These are phyloP conservation scores for Trichoderma cornu-damae DNA, from an alignment of 2,329 filamentous ascomycete genomes.

Conservation along the genomic window DNA sequence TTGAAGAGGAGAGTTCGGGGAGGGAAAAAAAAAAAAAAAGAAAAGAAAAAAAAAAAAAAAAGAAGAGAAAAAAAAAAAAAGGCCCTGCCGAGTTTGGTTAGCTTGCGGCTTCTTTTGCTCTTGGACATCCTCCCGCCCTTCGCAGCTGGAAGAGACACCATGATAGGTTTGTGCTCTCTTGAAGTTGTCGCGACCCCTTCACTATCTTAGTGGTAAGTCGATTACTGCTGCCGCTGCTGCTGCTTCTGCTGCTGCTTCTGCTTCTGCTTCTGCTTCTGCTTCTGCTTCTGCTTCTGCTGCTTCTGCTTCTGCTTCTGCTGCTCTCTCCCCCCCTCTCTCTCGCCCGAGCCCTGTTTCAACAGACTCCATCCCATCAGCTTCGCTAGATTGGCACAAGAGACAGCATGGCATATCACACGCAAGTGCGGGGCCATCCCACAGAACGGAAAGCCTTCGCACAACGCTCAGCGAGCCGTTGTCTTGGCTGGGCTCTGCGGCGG, in stretches of 20 bases:
- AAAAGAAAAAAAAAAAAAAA: no score
- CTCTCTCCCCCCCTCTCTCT: no score
- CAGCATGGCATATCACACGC: not conserved
- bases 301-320: not conserved
- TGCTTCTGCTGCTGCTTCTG: not conserved
- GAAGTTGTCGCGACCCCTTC: conserved; percentile 30
- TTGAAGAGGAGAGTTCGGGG: no score
- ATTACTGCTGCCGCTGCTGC: not conserved
- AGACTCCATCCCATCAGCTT: not conserved
- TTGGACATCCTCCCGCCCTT: conserved; percentile 24
- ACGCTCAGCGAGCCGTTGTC: not conserved
- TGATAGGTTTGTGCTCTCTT: conserved; percentile 38
- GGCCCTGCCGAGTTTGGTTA: conserved; percentile 12
- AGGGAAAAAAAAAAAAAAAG: no score
- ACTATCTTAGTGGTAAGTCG: conserved; percentile 39
- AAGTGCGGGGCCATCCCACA: not conserved
- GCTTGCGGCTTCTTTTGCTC: conserved; percentile 22
- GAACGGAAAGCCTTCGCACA: not conserved
- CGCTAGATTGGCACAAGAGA: not conserved
- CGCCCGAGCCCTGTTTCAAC: not conserved
- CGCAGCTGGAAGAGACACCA: conserved; percentile 35
- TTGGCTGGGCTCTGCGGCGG: no score
- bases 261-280: not conserved
- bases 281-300: no score
- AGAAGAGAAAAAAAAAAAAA: no score